A percentile compares a stretch with the other conserved stretches of the same genome.
These are phyloP conservation scores for Rhododendron ovatum DNA, from an alignment of 148 eudicot genomes.

Conservation along the genomic window DNA sequence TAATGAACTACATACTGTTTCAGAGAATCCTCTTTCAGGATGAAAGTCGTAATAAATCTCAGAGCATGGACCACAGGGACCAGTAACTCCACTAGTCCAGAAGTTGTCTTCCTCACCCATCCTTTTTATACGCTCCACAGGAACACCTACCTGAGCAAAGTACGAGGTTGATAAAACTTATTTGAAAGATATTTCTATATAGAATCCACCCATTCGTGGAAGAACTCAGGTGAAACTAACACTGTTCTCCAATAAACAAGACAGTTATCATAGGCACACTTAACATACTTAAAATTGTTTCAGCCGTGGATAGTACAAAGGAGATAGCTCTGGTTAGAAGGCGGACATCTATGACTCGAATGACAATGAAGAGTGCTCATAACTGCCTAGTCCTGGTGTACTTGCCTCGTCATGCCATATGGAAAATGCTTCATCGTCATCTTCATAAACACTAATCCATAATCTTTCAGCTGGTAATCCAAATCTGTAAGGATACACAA, in stretches of 20 bases:
- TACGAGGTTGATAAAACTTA: not conserved
- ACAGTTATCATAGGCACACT: not conserved
- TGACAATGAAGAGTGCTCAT: not conserved
- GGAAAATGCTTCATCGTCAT: constrained; percentile 82
- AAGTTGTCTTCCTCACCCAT: constrained; percentile 97
- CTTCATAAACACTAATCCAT: constrained; percentile 91
- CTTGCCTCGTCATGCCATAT: constrained; percentile 90
- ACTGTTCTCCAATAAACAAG: not conserved
- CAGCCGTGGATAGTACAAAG: not conserved
- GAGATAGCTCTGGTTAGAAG: not conserved
- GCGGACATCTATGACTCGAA: constrained; percentile 3
- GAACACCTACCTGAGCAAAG: constrained; percentile 74
- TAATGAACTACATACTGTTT: constrained; percentile 50
- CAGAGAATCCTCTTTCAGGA: constrained; percentile 81
- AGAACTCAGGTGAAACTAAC: not conserved
- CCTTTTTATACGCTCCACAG: constrained; percentile 67
- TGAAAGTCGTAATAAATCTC: constrained; percentile 93
- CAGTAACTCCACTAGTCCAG: constrained; percentile 96
- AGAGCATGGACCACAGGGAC: constrained; percentile 99
- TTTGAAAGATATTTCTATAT: not conserved
- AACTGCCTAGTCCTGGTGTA: not conserved
- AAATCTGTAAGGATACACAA: constrained; percentile 40
- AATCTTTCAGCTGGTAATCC: constrained; percentile 68
- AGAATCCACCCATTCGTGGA: not conserved
- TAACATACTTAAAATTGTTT: not conserved